phyloP scores from a whole-genome alignment of 371 early-diverging fungal genomes.

The Mucor velutinosus region DNA sequence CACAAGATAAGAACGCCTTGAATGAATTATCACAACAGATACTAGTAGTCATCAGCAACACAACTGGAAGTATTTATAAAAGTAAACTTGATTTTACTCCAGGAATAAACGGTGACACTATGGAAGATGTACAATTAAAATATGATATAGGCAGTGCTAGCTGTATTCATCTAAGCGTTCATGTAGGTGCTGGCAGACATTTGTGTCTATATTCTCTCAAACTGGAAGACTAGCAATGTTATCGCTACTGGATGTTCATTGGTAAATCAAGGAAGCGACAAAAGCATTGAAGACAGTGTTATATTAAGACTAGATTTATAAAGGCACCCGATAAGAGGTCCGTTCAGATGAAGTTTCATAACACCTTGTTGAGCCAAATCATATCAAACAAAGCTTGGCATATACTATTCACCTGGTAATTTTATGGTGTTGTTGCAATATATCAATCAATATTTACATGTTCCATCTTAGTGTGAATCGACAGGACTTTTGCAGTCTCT shows the following conservation, averaged over 20 bases:
- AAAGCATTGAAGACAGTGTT: background rate
- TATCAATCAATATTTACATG: background rate
- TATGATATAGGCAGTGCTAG: background rate
- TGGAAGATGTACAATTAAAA: background rate
- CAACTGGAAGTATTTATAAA: background rate
- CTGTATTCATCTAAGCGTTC: background rate
- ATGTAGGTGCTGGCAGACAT: background rate
- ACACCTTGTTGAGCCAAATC: background rate
- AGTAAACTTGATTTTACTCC: background rate
- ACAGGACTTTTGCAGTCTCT: background rate
- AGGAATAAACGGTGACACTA: background rate
- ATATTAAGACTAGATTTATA: background rate
- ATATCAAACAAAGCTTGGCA: conserved; percentile 7
- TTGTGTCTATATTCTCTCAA: background rate
- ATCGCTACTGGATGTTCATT: background rate
- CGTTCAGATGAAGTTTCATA: background rate
- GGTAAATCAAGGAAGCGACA: background rate
- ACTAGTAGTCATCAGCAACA: background rate
- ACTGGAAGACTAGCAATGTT: background rate
- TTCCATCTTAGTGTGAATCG: conserved; percentile 1
- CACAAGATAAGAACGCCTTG: background rate
- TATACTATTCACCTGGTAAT: conserved; percentile 7
- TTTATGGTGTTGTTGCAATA: background rate
- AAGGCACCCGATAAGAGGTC: background rate
- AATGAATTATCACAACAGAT: conserved; percentile 1